phyloP scores from a whole-genome alignment of 1,284 basidiomycete species.

The Moesziomyces globuligerus region DNA sequence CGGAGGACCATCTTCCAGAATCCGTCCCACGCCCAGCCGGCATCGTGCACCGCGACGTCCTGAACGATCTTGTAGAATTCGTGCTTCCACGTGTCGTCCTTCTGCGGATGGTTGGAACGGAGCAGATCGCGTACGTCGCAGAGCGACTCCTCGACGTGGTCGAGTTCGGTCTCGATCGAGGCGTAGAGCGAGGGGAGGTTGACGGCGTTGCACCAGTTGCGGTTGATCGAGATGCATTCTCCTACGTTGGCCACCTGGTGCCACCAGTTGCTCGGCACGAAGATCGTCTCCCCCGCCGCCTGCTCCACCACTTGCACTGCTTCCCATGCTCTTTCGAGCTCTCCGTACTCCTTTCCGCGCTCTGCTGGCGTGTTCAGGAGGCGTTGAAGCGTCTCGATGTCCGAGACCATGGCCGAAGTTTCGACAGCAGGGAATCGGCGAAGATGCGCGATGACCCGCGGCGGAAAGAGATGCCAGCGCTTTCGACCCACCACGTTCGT shows the following conservation, averaged over 20 bases:
- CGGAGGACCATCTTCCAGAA: conserved; percentile 60
- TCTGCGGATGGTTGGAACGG: neutral
- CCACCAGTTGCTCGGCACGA: conserved; percentile 66
- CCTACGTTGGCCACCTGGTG: conserved; percentile 66
- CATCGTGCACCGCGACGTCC: conserved; percentile 51
- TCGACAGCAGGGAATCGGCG: conserved; percentile 56
- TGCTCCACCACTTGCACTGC: conserved; percentile 21
- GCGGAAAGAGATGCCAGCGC: conserved; percentile 72
- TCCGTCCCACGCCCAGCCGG: conserved; percentile 63
- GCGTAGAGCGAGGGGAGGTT: conserved; percentile 70
- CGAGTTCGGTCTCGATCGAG: conserved; percentile 68
- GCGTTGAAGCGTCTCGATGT: conserved; percentile 5
- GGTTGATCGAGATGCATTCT: conserved; percentile 59
- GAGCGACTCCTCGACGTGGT: conserved; percentile 69
- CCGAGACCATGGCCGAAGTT: conserved; percentile 57
- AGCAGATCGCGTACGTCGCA: conserved; percentile 70
- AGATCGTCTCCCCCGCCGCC: conserved; percentile 53
- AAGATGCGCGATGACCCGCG: conserved; percentile 64
- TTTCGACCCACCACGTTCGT: conserved; percentile 72
- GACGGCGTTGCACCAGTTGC: conserved; percentile 70
- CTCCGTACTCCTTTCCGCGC: conserved; percentile 1
- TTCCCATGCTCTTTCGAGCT: conserved; percentile 5
- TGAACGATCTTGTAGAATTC: conserved; percentile 55
- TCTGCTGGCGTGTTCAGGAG: neutral
- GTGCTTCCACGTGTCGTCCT: conserved; percentile 21